Conservation (phyloP, 768 basidiomycete species). For the Phallus indusiatus region DNA sequence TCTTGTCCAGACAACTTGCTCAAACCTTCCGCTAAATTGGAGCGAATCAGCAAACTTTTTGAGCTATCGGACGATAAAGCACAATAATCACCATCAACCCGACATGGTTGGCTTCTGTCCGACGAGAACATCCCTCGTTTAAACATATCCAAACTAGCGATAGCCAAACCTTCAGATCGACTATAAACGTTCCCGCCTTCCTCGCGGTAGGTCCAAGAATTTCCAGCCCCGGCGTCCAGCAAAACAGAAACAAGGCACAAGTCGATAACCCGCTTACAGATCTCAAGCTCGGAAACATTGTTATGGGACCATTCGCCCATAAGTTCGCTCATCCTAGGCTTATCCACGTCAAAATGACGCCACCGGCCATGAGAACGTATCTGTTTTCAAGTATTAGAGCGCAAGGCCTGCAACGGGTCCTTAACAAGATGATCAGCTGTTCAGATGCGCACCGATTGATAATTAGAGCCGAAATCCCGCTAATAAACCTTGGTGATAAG, state of each 20-base stretch:
- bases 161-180: slow-evolving; percentile 76
- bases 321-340: slow-evolving; percentile 52
- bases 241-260: slow-evolving; percentile 86
- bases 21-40: slow-evolving; percentile 57
- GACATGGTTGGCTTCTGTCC: slow-evolving; percentile 45
- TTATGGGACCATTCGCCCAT: slow-evolving; percentile 42
- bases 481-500: slow-evolving; percentile 20
- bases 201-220: slow-evolving; percentile 69
- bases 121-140: slow-evolving; percentile 72
- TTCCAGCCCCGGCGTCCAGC: slow-evolving; percentile 91
- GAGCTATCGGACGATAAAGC: not conserved
- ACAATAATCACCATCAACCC: slow-evolving; percentile 65
- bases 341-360: slow-evolving; percentile 74
- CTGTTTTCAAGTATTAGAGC: slow-evolving; percentile 30
- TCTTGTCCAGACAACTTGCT: slow-evolving; percentile 48
- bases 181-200: slow-evolving; percentile 40
- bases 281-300: slow-evolving; percentile 35
- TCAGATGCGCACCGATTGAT: slow-evolving; percentile 40
- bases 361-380: slow-evolving; percentile 86
- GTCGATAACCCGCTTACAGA: slow-evolving; percentile 71
- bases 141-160: slow-evolving; percentile 91
- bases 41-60: not conserved
- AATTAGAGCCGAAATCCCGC: slow-evolving; percentile 75
- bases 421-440: not conserved
- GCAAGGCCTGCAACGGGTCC: not conserved